These are phyloP conservation scores for Neoboletus subvelutipes DNA, from an alignment of 768 basidiomycete genomes.

Conservation along the genomic window DNA sequence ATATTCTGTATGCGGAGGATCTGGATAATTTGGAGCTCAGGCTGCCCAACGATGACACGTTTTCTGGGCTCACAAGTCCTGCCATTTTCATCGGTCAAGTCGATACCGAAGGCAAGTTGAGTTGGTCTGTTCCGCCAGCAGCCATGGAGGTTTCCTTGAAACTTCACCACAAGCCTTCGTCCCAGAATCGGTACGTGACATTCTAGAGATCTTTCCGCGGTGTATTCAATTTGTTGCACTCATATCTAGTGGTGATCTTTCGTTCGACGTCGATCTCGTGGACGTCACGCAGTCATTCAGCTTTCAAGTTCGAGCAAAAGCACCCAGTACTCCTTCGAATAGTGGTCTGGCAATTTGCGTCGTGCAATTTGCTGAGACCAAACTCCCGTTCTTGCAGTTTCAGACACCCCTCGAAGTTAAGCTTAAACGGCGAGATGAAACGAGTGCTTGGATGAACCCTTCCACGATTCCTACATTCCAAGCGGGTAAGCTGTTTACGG, in stretches of 20 bases:
- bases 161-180: not conserved
- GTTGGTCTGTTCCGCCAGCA: not conserved
- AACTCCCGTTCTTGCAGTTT: not conserved
- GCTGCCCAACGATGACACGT: not conserved
- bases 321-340: too few species aligned
- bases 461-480: not conserved
- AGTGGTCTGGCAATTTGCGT: not conserved
- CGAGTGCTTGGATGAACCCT: not conserved
- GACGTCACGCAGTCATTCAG: not conserved
- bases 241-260: not conserved
- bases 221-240: not conserved
- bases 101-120: too few species aligned
- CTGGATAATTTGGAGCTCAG: not conserved
- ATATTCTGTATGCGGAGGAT: not conserved
- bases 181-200: not conserved
- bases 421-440: not conserved
- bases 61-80: not conserved
- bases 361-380: not conserved
- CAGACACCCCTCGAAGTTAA: not conserved
- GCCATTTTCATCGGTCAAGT: not conserved
- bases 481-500: not conserved
- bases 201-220: too few species aligned
- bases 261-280: not conserved
- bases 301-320: not conserved
- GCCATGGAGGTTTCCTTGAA: not conserved